phyloP scores from a whole-genome alignment of 345 rosid species.

The Lepidium africanum region DNA sequence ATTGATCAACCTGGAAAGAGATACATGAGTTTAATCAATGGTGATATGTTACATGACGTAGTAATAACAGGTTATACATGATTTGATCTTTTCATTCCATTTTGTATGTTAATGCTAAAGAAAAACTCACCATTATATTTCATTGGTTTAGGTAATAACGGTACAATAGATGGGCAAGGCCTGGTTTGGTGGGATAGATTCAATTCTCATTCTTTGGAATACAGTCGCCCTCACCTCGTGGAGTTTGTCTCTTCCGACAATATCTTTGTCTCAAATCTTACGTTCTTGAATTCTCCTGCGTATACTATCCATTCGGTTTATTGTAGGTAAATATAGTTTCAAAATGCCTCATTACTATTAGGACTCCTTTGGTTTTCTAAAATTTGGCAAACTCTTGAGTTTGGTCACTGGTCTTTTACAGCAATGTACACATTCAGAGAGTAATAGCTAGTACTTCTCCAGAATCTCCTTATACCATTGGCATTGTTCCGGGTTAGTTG shows the following conservation, averaged over 20 bases:
- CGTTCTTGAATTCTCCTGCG: constrained; percentile 48
- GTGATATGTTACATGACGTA: constrained; percentile 34
- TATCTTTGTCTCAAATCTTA: constrained; percentile 44
- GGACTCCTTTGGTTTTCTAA: neutral
- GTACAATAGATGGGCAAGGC: constrained; percentile 64
- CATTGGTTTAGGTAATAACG: constrained; percentile 40
- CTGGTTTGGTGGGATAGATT: constrained; percentile 61
- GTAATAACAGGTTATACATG: constrained; percentile 38
- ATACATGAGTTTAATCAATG: constrained; percentile 39
- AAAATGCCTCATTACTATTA: neutral
- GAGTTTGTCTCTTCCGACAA: constrained; percentile 41
- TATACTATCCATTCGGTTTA: constrained; percentile 61
- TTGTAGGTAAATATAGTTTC: constrained; percentile 36
- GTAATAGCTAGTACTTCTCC: constrained; percentile 37
- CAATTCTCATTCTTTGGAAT: constrained; percentile 26
- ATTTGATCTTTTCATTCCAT: neutral
- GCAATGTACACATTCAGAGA: constrained; percentile 34
- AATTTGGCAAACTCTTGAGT: neutral
- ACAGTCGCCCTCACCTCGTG: constrained; percentile 47
- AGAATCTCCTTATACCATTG: constrained; percentile 40
- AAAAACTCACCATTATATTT: neutral
- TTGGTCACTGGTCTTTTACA: constrained; percentile 1
- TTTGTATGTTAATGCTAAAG: neutral
- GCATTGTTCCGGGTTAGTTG: constrained; percentile 46
- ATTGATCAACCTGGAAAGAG: constrained; percentile 39